Conservation (phyloP, 177 flowering plant genomes). For the Vitis hybrid region DNA sequence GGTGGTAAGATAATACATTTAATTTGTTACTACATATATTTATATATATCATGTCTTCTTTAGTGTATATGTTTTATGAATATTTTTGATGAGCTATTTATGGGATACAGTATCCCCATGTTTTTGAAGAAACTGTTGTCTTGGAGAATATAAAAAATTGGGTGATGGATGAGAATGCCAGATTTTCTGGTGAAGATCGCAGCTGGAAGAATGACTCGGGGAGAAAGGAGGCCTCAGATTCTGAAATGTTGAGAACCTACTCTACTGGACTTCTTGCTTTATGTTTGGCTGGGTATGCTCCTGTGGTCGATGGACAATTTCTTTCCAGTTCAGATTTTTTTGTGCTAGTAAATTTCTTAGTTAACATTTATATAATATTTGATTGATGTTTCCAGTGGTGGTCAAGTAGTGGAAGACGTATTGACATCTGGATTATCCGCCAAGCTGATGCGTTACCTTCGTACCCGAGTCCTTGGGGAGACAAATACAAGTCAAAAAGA, state of each 20-base stretch:
- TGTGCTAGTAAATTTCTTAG: background rate
- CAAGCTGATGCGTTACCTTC: slow-evolving; percentile 91
- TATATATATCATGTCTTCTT: background rate
- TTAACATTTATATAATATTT: background rate
- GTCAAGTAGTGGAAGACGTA: slow-evolving; percentile 83
- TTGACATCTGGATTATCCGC: slow-evolving; percentile 84
- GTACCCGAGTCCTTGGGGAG: slow-evolving; percentile 79
- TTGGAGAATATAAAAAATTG: slow-evolving; percentile 74
- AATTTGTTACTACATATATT: background rate
- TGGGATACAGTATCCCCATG: slow-evolving; percentile 80
- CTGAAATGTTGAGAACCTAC: slow-evolving; percentile 84
- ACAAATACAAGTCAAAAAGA: slow-evolving; percentile 64
- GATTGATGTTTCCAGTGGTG: slow-evolving; percentile 45
- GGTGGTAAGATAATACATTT: slow-evolving; percentile 49
- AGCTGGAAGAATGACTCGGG: slow-evolving; percentile 39
- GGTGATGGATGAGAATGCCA: slow-evolving; percentile 72
- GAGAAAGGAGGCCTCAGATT: slow-evolving; percentile 56
- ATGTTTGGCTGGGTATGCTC: slow-evolving; percentile 66
- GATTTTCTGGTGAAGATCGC: slow-evolving; percentile 42
- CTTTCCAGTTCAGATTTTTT: background rate
- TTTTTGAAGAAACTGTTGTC: slow-evolving; percentile 81
- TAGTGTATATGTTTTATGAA: background rate
- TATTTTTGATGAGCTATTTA: slow-evolving; percentile 9
- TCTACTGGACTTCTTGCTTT: slow-evolving; percentile 92
- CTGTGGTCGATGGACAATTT: background rate